phyloP scores from a whole-genome alignment of 768 basidiomycete genomes.

The Trametes cingulata region DNA sequence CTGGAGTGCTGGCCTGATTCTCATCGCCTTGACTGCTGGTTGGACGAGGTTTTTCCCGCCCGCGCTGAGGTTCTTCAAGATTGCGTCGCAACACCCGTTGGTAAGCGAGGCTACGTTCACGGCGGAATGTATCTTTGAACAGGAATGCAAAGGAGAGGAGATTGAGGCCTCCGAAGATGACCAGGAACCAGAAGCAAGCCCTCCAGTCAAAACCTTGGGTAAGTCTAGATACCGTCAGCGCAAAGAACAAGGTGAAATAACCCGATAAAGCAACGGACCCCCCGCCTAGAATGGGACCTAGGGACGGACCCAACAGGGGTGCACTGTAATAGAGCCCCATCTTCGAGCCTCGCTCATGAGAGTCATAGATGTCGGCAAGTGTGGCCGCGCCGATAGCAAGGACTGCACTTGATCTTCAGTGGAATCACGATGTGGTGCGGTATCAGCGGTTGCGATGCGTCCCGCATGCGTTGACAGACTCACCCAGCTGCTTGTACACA shows the following conservation, averaged over 20 bases:
- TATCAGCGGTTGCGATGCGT: too few relatives aligned
- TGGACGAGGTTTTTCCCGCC: conserved; percentile 8
- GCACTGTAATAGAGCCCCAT: conserved; percentile 81
- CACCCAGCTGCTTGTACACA: conserved; percentile 65
- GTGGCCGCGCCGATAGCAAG: conserved; percentile 74
- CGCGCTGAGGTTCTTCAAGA: conserved; percentile 25
- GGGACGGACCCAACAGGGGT: conserved; percentile 69
- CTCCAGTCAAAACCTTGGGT: conserved; percentile 74
- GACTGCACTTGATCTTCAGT: conserved; percentile 59
- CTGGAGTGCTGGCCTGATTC: not conserved
- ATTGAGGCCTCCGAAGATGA: conserved; percentile 56
- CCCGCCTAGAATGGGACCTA: conserved; percentile 74
- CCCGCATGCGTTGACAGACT: too few relatives aligned
- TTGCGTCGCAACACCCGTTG: conserved; percentile 57
- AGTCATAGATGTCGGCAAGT: conserved; percentile 75
- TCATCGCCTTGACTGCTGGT: too few relatives aligned
- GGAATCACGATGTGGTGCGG: not conserved
- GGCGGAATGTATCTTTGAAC: conserved; percentile 81
- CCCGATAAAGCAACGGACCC: conserved; percentile 17
- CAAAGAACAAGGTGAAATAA: not conserved
- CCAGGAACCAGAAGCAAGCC: conserved; percentile 81
- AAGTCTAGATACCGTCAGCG: conserved; percentile 28
- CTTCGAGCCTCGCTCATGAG: conserved; percentile 67
- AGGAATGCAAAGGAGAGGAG: conserved; percentile 54
- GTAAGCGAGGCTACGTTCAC: conserved; percentile 79